phyloP scores from a whole-genome alignment of 352 stramenopile species.

The Phytopythium sindhum region DNA sequence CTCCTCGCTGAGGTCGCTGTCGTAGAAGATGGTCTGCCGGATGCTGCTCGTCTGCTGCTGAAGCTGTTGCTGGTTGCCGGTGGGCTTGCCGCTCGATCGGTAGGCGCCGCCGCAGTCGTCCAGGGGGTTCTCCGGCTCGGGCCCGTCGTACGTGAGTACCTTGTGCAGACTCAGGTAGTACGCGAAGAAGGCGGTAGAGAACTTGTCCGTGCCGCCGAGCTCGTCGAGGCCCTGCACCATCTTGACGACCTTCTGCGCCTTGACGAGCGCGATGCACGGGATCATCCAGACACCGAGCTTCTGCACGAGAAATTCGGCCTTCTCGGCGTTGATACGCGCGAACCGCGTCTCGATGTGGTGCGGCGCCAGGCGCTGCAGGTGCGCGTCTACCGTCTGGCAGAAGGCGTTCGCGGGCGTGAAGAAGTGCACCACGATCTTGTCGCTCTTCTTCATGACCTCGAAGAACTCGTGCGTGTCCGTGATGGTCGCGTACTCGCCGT shows the following conservation, averaged over 20 bases:
- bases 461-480: constrained; percentile 95
- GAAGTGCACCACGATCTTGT: constrained; percentile 94
- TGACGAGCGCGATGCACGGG: constrained; percentile 94
- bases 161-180: constrained; percentile 91
- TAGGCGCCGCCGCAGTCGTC: constrained; percentile 73
- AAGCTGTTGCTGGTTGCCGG: constrained; percentile 22
- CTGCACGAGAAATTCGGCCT: constrained; percentile 95
- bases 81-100: constrained; percentile 19
- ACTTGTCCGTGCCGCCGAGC: constrained; percentile 92
- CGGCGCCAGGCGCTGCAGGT: constrained; percentile 87
- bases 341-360: constrained; percentile 95
- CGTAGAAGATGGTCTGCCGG: constrained; percentile 82
- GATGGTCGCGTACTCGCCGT: constrained; percentile 89
- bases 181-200: constrained; percentile 89
- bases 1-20: constrained; percentile 80
- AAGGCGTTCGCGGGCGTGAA: constrained; percentile 91
- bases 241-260: constrained; percentile 95
- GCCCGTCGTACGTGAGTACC: constrained; percentile 96
- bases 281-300: constrained; percentile 96
- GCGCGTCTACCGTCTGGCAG: constrained; percentile 93
- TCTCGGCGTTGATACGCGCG: constrained; percentile 95
- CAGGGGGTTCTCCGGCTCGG: constrained; percentile 50
- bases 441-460: constrained; percentile 89
- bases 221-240: constrained; percentile 96
- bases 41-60: constrained; percentile 69